phyloP scores from a whole-genome alignment of 1,284 basidiomycete genomes.

The Heterobasidion occidentale region DNA sequence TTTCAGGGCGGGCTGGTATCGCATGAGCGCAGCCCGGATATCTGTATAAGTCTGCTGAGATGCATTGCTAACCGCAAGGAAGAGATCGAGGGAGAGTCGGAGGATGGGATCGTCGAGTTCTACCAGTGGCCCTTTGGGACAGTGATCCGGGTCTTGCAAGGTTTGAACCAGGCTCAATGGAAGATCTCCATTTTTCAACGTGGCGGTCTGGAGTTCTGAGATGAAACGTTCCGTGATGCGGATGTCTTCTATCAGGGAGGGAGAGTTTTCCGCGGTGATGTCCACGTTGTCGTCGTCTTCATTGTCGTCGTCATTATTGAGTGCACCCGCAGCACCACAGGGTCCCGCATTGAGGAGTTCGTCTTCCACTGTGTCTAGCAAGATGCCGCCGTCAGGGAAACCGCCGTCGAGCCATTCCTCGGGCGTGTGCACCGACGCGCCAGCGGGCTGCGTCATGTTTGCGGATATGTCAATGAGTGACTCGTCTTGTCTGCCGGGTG shows the following conservation, averaged over 20 bases:
- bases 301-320: too few species aligned
- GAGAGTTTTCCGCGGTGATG: not conserved
- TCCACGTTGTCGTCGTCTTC: not conserved
- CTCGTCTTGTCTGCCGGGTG: not conserved
- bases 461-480: not conserved
- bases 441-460: too few species aligned
- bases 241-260: not conserved
- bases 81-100: conserved; percentile 9
- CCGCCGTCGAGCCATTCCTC: too few species aligned
- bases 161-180: not conserved
- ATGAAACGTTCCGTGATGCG: not conserved
- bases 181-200: not conserved
- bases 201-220: not conserved
- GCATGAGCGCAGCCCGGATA: conserved; percentile 9
- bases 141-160: not conserved
- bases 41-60: conserved; percentile 19
- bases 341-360: too few species aligned
- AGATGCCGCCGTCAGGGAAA: too few species aligned
- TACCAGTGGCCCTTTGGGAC: not conserved
- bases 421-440: too few species aligned
- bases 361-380: too few species aligned
- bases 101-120: not conserved
- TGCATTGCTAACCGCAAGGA: conserved; percentile 13
- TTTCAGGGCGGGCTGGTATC: conserved; percentile 8
- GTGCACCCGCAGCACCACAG: too few species aligned